Percentiles rank a stretch among this genome's conserved stretches.
Evolutionary conservation across 1,139 yeast species (phyloP).

Genomic region (Pichia sp.): DNA sequence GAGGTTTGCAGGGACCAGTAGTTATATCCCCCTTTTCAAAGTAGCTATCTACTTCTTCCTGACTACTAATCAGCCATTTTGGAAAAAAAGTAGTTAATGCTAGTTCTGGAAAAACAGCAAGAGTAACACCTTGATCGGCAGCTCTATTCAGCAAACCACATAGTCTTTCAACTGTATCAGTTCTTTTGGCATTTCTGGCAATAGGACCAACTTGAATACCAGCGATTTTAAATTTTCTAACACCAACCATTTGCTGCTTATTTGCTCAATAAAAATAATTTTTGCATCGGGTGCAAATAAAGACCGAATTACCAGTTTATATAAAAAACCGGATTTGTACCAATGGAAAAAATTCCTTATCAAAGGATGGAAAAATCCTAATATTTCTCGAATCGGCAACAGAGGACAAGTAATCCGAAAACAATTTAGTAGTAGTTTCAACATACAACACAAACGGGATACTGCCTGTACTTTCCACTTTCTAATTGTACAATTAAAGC

Average conservation of each 20-base stretch:
- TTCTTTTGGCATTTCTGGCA: slow-evolving; percentile 20
- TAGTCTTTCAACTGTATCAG: slow-evolving; percentile 26
- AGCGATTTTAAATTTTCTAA: slow-evolving; percentile 12
- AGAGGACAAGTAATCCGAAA: no score
- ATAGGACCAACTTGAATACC: slow-evolving; percentile 15
- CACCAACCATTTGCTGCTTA: slow-evolving; percentile 3
- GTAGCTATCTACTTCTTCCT: slow-evolving; percentile 28
- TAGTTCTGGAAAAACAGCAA: slow-evolving; percentile 26
- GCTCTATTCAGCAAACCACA: slow-evolving; percentile 22
- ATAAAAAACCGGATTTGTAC: no score
- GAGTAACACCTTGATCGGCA: slow-evolving; percentile 20
- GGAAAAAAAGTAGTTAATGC: slow-evolving; percentile 25
- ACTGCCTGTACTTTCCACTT: no score
- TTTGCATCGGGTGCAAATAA: no score
- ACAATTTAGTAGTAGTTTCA: no score
- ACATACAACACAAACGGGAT: no score
- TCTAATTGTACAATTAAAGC: no score
- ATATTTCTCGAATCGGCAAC: no score
- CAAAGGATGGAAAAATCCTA: no score
- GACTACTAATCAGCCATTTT: slow-evolving; percentile 24
- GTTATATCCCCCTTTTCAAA: slow-evolving; percentile 29
- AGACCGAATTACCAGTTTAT: no score
- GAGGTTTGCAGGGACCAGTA: slow-evolving; percentile 22
- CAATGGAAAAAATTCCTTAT: no score
- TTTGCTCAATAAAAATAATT: no score